phyloP scores from a whole-genome alignment of 2,329 filamentous ascomycete species.

The Scedosporium apiospermum region DNA sequence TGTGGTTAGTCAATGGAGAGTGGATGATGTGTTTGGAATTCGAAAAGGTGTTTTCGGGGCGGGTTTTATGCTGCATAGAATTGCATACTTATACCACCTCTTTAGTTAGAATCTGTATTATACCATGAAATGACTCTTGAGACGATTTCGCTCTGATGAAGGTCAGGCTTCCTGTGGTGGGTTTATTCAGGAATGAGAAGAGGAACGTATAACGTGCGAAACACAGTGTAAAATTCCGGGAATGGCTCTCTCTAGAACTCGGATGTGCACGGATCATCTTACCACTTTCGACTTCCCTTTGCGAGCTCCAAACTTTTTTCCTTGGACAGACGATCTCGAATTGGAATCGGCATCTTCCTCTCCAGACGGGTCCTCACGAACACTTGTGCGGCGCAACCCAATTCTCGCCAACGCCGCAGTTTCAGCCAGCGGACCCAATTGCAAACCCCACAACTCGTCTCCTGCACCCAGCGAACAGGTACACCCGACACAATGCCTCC shows the following conservation, averaged over 20 bases:
- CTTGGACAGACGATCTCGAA: not conserved
- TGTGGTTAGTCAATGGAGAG: not conserved
- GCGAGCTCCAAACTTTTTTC: conserved; percentile 1
- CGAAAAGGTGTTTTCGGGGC: not conserved
- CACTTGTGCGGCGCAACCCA: too few species aligned
- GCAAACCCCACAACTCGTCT: not conserved
- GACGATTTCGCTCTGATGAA: not conserved
- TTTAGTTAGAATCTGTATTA: not conserved
- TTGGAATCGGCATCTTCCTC: not conserved
- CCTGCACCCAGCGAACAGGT: not conserved
- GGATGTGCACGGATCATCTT: not conserved
- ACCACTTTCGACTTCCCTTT: not conserved
- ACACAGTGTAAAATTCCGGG: not conserved
- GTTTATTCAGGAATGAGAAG: too few species aligned
- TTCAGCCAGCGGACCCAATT: not conserved
- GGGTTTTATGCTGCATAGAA: not conserved
- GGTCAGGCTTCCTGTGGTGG: too few species aligned
- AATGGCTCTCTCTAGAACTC: too few species aligned
- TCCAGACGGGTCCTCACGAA: too few species aligned
- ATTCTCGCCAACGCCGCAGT: too few species aligned
- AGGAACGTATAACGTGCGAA: not conserved
- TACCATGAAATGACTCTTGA: not conserved
- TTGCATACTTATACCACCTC: not conserved
- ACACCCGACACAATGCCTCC: not conserved
- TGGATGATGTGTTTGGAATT: not conserved